Evolutionary conservation across 1,139 yeast species (phyloP).

Genomic region (Suhomyces wounanorum): DNA sequence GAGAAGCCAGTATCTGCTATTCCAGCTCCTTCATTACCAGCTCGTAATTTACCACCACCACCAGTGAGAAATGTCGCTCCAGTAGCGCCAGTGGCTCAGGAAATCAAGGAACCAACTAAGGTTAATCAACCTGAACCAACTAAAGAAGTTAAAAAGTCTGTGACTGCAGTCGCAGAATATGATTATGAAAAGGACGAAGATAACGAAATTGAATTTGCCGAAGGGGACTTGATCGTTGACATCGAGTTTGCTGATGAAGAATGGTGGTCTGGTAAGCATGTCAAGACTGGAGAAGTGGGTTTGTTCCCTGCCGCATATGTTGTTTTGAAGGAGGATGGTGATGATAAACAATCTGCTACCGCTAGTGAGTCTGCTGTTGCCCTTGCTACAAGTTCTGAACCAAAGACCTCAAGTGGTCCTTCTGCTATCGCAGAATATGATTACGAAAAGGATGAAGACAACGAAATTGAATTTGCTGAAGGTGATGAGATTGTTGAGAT

Average conservation of each 20-base stretch:
- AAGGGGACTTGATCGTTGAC: conserved; percentile 65
- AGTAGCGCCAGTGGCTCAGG: conserved; percentile 14
- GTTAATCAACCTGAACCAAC: conserved; percentile 1
- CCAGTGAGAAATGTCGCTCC: conserved; percentile 16
- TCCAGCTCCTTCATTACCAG: conserved; percentile 27
- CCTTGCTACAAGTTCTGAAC: conserved; percentile 24
- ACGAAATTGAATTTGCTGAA: conserved; percentile 73
- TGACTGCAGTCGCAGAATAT: conserved; percentile 40
- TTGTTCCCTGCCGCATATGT: conserved; percentile 78
- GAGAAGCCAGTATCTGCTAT: conserved; percentile 13
- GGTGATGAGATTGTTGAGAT: conserved; percentile 81
- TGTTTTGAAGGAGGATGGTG: conserved; percentile 34
- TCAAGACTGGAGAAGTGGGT: conserved; percentile 60
- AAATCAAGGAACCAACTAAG: conserved; percentile 6
- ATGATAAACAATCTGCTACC: conserved; percentile 18
- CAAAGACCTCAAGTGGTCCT: conserved; percentile 34
- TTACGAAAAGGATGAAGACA: conserved; percentile 87
- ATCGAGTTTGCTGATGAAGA: conserved; percentile 73
- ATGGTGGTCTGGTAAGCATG: conserved; percentile 80
- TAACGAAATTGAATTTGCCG: conserved; percentile 65
- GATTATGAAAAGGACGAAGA: conserved; percentile 76
- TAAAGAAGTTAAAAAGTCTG: conserved; percentile 17
- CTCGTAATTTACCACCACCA: conserved; percentile 24
- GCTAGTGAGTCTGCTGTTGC: conserved; percentile 14
- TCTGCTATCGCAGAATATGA: conserved; percentile 81